Evolutionary conservation across 352 stramenopile species (phyloP).

Genomic region (Globisporangium recalcitrans): DNA sequence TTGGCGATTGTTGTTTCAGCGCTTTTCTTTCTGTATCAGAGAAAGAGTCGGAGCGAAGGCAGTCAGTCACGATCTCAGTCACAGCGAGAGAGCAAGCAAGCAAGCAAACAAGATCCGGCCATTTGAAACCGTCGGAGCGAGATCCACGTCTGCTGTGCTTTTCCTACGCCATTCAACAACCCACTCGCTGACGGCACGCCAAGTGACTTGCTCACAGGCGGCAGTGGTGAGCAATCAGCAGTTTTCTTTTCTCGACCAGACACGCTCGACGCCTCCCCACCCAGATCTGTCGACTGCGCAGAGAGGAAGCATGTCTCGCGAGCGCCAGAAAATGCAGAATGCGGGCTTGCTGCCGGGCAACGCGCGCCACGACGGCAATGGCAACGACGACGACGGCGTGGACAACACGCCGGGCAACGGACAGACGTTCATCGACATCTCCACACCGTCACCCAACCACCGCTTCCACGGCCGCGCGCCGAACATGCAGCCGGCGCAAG

Average conservation of each 20-base stretch:
- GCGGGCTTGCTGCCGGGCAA: constrained; percentile 21
- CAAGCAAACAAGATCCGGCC: not conserved
- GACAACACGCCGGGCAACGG: constrained; percentile 50
- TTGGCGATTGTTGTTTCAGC: constrained; percentile 1
- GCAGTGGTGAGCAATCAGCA: not conserved
- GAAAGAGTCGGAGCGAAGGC: not conserved
- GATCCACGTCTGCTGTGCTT: not conserved
- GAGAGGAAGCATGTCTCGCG: constrained; percentile 23
- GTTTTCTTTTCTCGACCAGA: not conserved
- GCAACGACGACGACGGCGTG: constrained; percentile 16
- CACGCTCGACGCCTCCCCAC: too few relatives aligned
- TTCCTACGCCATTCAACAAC: not conserved
- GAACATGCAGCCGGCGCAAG: constrained; percentile 7
- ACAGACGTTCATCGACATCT: constrained; percentile 64
- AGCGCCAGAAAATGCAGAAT: constrained; percentile 39
- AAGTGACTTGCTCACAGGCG: not conserved
- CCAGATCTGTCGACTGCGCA: not conserved
- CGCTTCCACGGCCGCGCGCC: constrained; percentile 14
- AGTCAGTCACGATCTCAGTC: not conserved
- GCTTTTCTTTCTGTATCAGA: not conserved
- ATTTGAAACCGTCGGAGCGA: not conserved
- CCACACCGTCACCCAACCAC: constrained; percentile 45
- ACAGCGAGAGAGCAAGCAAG: not conserved
- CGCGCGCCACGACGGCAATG: not conserved
- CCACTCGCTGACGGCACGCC: not conserved